Percentiles rank a stretch among this genome's conserved stretches.
phyloP scores from a whole-genome alignment of 495 filamentous ascomycete species.

The Neurospora sp. region DNA sequence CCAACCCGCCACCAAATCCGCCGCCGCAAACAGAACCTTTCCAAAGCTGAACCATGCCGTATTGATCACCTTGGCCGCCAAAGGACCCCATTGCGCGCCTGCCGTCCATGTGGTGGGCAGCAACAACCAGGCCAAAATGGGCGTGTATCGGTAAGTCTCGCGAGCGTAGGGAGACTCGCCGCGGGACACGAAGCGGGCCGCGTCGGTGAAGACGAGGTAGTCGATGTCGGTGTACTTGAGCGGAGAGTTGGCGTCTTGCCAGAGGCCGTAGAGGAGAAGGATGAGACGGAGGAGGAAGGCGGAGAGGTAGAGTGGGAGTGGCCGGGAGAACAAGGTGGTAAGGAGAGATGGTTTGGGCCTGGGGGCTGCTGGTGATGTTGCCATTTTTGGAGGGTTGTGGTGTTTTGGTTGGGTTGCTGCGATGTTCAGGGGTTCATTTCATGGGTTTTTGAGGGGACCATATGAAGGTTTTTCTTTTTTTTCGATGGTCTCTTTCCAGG shows the following conservation, averaged over 20 bases:
- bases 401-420: background rate
- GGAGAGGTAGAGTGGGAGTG: slow-evolving; percentile 50
- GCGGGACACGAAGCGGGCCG: slow-evolving; percentile 62
- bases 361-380: background rate
- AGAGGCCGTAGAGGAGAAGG: slow-evolving; percentile 76
- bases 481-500: background rate
- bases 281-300: slow-evolving; percentile 57
- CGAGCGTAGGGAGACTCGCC: slow-evolving; percentile 65
- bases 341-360: slow-evolving; percentile 8
- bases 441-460: background rate
- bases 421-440: background rate
- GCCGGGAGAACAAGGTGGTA: slow-evolving; percentile 25
- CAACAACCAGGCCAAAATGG: slow-evolving; percentile 80
- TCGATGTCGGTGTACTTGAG: slow-evolving; percentile 99
- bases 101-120: slow-evolving; percentile 48
- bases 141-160: slow-evolving; percentile 96
- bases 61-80: slow-evolving; percentile 16
- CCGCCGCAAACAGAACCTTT: slow-evolving; percentile 74
- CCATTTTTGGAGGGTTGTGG: background rate
- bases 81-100: slow-evolving; percentile 34
- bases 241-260: slow-evolving; percentile 81
- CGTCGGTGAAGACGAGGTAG: slow-evolving; percentile 98
- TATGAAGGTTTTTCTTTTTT: background rate
- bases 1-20: slow-evolving; percentile 81
- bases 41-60: slow-evolving; percentile 68